Base-by-base conservation (phyloP, 78 protist species). In the Dictyostelium brefeldianum region DNA sequence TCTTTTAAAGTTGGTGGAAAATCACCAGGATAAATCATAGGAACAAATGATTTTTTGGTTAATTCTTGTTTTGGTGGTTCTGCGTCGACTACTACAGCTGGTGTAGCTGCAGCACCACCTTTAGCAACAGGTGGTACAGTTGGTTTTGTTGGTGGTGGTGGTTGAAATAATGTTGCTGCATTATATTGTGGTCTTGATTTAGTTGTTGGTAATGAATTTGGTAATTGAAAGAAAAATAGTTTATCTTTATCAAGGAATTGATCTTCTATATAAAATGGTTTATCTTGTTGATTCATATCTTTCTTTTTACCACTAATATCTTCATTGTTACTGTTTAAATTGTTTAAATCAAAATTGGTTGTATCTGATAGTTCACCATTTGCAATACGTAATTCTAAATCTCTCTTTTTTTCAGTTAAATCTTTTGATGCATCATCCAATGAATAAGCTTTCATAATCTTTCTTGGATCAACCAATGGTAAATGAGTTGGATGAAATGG, bases 401-500 rank as follows among this genome's bases (percentile, higher is more conserved):
- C 92, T 25, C 25, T 75, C n/a, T 75, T 85, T n/a, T 64, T 73
- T 47, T 57, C 78, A 14, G 43, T 27, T 14, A 85, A 14, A 75
- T 85, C 92, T 62, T 47, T n/a, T 15, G 78, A 73, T 22, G 92
- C 92, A 59, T 85, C 92, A 43, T 73, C 57, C 20, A 85, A 36
- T 75, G 92, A 85, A 62, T 85, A 85, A 0, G 78, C 92, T 29
- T 85, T 85, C 77, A 75, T 59, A 47, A 85, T 36, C 20, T 85
- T 85, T 75, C 92, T 85, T 56, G 92, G 92, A 85, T 85, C 92
- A 7, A 85, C 83, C 0, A 85, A 70, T 67, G 92, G 92, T 31
- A 85, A 53, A 59, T 85, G 81, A 1, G 92, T 85, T 36, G 92
- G 92, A 75, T 85, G 92, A 27, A 36, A 48, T 43, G 92, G 92